These are phyloP conservation scores for Trichomonascaceae sp. DNA, from an alignment of 1,139 yeast species.

Conservation along the genomic window DNA sequence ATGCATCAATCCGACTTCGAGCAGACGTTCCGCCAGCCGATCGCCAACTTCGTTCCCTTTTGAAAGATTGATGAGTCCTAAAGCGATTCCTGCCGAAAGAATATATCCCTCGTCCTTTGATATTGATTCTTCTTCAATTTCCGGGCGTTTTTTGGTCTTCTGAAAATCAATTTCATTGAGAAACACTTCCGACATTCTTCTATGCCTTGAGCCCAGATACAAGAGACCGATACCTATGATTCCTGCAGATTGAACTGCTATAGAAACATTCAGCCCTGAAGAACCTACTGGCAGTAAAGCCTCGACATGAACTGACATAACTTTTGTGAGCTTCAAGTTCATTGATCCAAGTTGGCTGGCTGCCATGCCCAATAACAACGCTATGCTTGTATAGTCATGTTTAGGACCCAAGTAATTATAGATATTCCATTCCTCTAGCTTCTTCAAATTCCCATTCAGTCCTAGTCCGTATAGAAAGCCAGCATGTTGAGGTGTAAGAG, in stretches of 20 bases:
- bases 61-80: constrained; percentile 85
- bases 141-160: background rate
- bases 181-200: constrained; percentile 81
- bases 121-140: constrained; percentile 10
- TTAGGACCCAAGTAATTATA: constrained; percentile 91
- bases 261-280: constrained; percentile 77
- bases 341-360: constrained; percentile 80
- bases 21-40: constrained; percentile 59
- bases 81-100: constrained; percentile 79
- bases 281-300: constrained; percentile 91
- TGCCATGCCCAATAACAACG: constrained; percentile 84
- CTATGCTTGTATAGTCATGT: constrained; percentile 78
- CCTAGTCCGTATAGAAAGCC: constrained; percentile 94
- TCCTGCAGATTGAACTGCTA: constrained; percentile 87
- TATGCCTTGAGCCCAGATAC: constrained; percentile 70
- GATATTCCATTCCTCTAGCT: constrained; percentile 93
- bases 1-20: constrained; percentile 55
- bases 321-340: constrained; percentile 85
- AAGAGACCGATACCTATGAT: constrained; percentile 83
- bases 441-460: constrained; percentile 77
- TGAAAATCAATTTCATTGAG: constrained; percentile 31
- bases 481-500: constrained; percentile 76
- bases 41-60: constrained; percentile 61
- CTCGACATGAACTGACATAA: constrained; percentile 86
- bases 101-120: constrained; percentile 66